Conservation (phyloP, 2,329 filamentous ascomycete genomes). For the Pseudodiploospora longispora region DNA sequence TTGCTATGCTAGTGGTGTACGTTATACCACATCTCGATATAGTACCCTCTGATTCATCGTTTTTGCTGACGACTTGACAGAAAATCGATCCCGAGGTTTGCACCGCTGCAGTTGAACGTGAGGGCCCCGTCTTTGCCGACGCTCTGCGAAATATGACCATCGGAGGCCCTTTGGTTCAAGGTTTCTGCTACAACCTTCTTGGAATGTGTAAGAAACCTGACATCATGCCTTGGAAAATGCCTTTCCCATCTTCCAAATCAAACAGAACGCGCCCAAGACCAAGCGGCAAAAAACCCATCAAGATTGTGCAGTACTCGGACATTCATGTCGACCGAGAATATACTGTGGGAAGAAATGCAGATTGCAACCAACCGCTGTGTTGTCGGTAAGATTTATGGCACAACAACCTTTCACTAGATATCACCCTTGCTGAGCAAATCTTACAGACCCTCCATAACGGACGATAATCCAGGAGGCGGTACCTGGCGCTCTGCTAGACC, state of each 20-base stretch:
- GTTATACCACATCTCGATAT: neutral
- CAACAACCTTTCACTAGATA: too few species aligned
- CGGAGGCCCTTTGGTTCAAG: conserved; percentile 39
- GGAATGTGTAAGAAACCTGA: conserved; percentile 44
- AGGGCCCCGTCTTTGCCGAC: conserved; percentile 46
- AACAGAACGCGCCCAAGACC: conserved; percentile 26
- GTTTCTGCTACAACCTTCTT: conserved; percentile 44
- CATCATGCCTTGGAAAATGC: conserved; percentile 33
- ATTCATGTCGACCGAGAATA: conserved; percentile 52
- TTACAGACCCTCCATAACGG: conserved; percentile 34
- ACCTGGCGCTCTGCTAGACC: conserved; percentile 40
- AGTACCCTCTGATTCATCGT: neutral
- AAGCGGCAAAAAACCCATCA: conserved; percentile 38
- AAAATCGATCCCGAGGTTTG: conserved; percentile 48
- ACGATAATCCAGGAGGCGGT: conserved; percentile 38
- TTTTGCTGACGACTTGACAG: conserved; percentile 16
- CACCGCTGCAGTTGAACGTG: conserved; percentile 39
- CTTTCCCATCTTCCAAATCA: conserved; percentile 35
- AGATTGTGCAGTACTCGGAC: conserved; percentile 52
- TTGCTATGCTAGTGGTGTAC: conserved; percentile 22
- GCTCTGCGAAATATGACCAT: conserved; percentile 38
- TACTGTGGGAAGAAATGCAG: conserved; percentile 40
- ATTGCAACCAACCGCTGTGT: conserved; percentile 52
- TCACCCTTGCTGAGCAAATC: conserved; percentile 6
- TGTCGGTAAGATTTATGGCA: conserved; percentile 33